phyloP scores from a whole-genome alignment of 306 rosid genomes.

The Vigna mungo region DNA sequence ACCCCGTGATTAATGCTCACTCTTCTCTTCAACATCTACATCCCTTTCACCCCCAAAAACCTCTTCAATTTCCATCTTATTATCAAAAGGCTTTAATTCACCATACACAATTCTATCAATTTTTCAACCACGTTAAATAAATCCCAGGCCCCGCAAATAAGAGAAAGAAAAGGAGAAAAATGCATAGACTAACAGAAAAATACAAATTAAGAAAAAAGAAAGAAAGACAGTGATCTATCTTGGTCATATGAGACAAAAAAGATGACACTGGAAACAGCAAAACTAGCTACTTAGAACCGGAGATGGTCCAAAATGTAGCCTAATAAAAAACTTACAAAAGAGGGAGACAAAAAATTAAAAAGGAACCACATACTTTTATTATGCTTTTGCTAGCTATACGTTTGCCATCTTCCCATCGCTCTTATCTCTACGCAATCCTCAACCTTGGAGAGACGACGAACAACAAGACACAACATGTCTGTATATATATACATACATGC shows the following conservation, averaged over 20 bases:
- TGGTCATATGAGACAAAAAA: slow-evolving; percentile 44
- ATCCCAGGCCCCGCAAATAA: not conserved
- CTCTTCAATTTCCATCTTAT: no score
- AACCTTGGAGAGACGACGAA: slow-evolving; percentile 22
- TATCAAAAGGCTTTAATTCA: no score
- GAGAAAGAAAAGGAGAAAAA: not conserved
- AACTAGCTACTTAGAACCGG: slow-evolving; percentile 37
- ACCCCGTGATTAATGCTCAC: slow-evolving; percentile 40
- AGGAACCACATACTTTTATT: slow-evolving; percentile 29
- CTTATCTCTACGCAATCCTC: slow-evolving; percentile 40
- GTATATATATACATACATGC: not conserved
- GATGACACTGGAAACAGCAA: slow-evolving; percentile 50
- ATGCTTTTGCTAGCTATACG: slow-evolving; percentile 36
- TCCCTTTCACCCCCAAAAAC: no score
- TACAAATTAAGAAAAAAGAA: slow-evolving; percentile 33
- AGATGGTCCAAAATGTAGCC: slow-evolving; percentile 53
- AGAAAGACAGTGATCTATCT: slow-evolving; percentile 46
- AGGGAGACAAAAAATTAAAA: slow-evolving; percentile 23
- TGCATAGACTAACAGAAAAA: slow-evolving; percentile 1
- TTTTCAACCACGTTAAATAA: no score
- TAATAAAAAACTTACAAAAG: slow-evolving; percentile 33
- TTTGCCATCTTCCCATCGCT: slow-evolving; percentile 30
- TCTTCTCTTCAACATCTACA: not conserved
- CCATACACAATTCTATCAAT: no score
- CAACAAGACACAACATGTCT: not conserved